These are phyloP conservation scores for Malassezia psittaci DNA, from an alignment of 1,284 basidiomycete genomes.

Conservation along the genomic window DNA sequence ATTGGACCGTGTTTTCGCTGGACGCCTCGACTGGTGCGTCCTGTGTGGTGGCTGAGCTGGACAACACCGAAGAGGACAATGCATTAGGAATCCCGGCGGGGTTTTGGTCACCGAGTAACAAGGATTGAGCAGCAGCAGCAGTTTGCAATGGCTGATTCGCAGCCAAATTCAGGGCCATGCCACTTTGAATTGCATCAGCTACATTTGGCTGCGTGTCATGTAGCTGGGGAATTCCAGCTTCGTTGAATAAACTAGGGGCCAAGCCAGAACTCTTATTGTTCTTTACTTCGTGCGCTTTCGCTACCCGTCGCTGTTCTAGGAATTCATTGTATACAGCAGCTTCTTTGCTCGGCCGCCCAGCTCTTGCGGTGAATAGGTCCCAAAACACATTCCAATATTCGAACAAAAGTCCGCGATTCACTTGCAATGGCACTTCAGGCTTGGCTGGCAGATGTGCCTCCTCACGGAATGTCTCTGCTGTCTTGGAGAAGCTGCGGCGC, in stretches of 20 bases:
- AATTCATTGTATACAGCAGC: slow-evolving; percentile 35
- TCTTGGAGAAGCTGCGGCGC: slow-evolving; percentile 30
- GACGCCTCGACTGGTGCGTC: too few species aligned
- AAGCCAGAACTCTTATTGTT: neutral
- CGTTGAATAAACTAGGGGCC: neutral
- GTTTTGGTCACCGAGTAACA: neutral
- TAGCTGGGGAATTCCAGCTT: neutral
- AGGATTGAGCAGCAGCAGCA: neutral
- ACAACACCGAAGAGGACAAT: too few species aligned
- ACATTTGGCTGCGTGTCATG: neutral
- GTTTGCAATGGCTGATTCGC: neutral
- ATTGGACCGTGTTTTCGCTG: too few species aligned
- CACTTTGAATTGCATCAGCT: neutral
- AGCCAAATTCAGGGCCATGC: neutral
- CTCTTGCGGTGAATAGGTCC: slow-evolving; percentile 43
- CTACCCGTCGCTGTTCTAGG: slow-evolving; percentile 32
- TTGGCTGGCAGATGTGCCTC: slow-evolving; percentile 38
- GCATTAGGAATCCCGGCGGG: neutral
- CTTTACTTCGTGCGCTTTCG: slow-evolving; percentile 19
- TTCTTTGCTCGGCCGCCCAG: slow-evolving; percentile 30
- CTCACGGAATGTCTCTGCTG: slow-evolving; percentile 35
- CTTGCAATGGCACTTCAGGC: slow-evolving; percentile 39
- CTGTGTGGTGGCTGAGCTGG: too few species aligned
- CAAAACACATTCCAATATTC: slow-evolving; percentile 48
- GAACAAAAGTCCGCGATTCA: slow-evolving; percentile 39